These are phyloP conservation scores for Lipomyces starkeyi DNA, from an alignment of 805 yeast species.

Conservation along the genomic window DNA sequence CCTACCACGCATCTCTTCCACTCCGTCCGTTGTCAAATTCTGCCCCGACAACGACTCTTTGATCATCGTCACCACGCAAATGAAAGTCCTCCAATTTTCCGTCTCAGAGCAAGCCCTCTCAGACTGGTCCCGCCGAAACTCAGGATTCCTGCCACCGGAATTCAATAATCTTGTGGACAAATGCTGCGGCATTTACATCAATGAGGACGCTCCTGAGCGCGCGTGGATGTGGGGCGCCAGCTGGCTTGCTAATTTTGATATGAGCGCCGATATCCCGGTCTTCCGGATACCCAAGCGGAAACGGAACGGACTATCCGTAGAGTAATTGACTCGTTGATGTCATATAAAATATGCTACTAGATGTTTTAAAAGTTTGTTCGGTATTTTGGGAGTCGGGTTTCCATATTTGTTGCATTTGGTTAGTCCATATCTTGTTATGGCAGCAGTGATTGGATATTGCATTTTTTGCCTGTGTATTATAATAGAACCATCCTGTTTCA, in stretches of 20 bases:
- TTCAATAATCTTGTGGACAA: constrained; percentile 64
- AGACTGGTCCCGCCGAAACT: constrained; percentile 78
- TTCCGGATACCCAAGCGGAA: constrained; percentile 48
- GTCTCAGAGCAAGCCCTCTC: constrained; percentile 53
- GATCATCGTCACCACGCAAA: constrained; percentile 69
- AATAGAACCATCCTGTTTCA: not conserved
- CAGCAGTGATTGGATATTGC: not conserved
- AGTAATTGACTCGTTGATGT: constrained; percentile 24
- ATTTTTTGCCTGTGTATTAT: not conserved
- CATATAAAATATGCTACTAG: not conserved
- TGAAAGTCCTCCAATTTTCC: constrained; percentile 73
- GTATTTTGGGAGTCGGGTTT: constrained; percentile 2
- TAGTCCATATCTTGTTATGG: not conserved
- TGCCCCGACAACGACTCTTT: constrained; percentile 52
- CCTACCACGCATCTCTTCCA: constrained; percentile 64
- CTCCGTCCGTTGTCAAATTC: constrained; percentile 68
- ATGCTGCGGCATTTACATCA: constrained; percentile 72
- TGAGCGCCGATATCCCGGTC: constrained; percentile 55
- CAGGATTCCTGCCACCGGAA: constrained; percentile 73
- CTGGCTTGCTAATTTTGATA: constrained; percentile 80
- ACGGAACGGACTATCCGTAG: constrained; percentile 54
- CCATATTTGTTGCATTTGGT: not conserved
- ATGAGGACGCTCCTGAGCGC: constrained; percentile 50
- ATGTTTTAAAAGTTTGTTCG: not conserved
- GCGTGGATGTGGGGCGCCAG: constrained; percentile 88